Conservation (phyloP, 768 basidiomycete species). For the Lanmaoa pseudosensibilis region DNA sequence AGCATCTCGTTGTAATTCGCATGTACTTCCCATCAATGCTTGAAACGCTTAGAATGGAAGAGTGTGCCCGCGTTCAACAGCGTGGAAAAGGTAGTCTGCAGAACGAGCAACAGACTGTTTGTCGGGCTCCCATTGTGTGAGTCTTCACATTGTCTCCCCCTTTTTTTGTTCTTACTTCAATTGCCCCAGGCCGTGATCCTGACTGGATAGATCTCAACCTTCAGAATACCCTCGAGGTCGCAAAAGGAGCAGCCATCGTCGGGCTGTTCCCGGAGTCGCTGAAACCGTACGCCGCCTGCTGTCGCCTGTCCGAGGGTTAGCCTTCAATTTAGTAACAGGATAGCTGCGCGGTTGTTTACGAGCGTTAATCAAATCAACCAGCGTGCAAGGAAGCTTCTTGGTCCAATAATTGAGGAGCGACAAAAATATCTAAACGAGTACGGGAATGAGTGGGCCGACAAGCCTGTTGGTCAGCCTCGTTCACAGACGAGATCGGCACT, state of each 20-base stretch:
- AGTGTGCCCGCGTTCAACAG: slow-evolving; percentile 26
- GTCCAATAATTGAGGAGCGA: slow-evolving; percentile 34
- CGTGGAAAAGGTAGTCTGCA: slow-evolving; percentile 15
- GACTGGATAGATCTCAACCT: slow-evolving; percentile 36
- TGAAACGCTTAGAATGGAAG: slow-evolving; percentile 42
- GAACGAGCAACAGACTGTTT: slow-evolving; percentile 46
- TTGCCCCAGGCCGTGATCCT: slow-evolving; percentile 38
- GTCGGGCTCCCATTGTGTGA: slow-evolving; percentile 51
- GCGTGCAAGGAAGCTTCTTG: slow-evolving; percentile 17
- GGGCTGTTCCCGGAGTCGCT: slow-evolving; percentile 28
- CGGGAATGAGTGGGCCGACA: slow-evolving; percentile 30
- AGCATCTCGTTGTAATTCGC: not conserved
- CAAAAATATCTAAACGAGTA: slow-evolving; percentile 18
- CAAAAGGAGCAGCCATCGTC: slow-evolving; percentile 18
- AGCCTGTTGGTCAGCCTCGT: slow-evolving; percentile 23
- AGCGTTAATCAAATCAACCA: not conserved
- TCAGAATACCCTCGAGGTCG: slow-evolving; percentile 30
- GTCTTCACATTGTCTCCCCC: not conserved
- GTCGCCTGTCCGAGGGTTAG: not conserved
- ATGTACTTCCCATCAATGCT: not conserved
- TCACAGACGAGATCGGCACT: not conserved
- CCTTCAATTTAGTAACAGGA: not conserved
- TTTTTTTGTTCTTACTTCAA: slow-evolving; percentile 5
- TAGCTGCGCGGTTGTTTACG: slow-evolving; percentile 11
- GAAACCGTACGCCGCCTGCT: not conserved